Conservation (phyloP, 2,329 filamentous ascomycete genomes). For the Aureobasidium musti region DNA sequence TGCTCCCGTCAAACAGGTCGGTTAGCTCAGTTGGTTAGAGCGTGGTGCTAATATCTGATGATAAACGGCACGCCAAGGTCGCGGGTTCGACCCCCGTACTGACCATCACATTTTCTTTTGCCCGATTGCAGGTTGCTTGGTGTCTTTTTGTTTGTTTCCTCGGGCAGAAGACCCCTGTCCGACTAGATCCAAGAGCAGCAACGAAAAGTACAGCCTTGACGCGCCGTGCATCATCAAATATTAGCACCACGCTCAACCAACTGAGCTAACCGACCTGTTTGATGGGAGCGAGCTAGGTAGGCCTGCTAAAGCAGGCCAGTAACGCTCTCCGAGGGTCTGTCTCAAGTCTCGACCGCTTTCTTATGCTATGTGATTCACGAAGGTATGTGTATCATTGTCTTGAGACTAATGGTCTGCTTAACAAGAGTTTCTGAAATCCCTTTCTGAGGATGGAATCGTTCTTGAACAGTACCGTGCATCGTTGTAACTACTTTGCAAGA, state of each 20-base stretch:
- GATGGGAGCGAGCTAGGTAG: not conserved
- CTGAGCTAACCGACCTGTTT: slow-evolving; percentile 8
- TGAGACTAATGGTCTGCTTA: too few relatives aligned
- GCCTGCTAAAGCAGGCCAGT: slow-evolving; percentile 6
- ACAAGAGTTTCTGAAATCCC: too few relatives aligned
- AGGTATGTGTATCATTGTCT: too few relatives aligned
- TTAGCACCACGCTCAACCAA: slow-evolving; percentile 19
- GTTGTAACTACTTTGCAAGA: not conserved
- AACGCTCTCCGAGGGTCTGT: not conserved
- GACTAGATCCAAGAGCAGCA: too few relatives aligned
- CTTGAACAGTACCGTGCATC: not conserved
- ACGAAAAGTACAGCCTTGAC: not conserved
- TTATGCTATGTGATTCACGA: too few relatives aligned
- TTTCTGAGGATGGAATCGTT: not conserved
- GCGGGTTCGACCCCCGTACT: slow-evolving; percentile 19
- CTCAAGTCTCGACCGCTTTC: too few relatives aligned
- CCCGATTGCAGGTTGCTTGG: too few relatives aligned
- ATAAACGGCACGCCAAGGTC: slow-evolving; percentile 14
- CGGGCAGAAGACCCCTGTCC: too few relatives aligned
- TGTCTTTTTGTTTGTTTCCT: not conserved
- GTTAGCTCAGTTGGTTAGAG: slow-evolving; percentile 20
- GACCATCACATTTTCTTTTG: not conserved
- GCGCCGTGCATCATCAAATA: not conserved
- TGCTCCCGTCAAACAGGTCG: not conserved
- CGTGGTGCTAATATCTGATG: slow-evolving; percentile 5